Base-by-base conservation (phyloP, 1,284 basidiomycete genomes). In the Microbotryum lychnidis-dioicae region DNA sequence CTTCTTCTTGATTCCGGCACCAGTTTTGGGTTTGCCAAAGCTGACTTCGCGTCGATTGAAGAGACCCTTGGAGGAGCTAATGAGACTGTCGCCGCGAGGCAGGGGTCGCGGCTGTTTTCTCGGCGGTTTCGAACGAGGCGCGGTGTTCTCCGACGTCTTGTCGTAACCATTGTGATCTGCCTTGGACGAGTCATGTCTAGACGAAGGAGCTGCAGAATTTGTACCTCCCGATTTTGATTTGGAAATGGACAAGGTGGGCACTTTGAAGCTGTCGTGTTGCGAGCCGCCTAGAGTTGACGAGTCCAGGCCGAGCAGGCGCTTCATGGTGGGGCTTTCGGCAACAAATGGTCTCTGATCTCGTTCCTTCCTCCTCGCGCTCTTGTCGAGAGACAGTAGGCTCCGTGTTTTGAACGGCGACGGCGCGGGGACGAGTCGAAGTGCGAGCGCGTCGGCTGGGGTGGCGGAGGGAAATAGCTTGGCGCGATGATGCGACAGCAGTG, bases 271-370 rank as follows among this genome's bases (percentile, higher is more conserved):
- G 23, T 69, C 62, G 14, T 53, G 46, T 31, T 31, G 31, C 31
- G 31, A 31, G 8, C 31, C 9, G 31, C 31, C 31, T 10, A 31
- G 31, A 31, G 5, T 20, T 29, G 3, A 20, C 33, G 6, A 20
- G 44, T 20, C 23, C 46, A 27, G 33, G 47, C 42, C 49, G 48
- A 56, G 18, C 4, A 69, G 49, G 7, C 67, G 56, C 48, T 66
- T 66, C 67, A 69, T 69, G 5, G 67, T 69, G 23, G 67, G 67
- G 25, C 67, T 69, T 21, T 66, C 60, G 9, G 65, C 50, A n/a
- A 67, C 53, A 31, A 53, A 31, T 18, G 45, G 51, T 20, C 42
- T 57, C 4, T 61, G 63, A 12, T 57, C n/a, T 9, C 37, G 21
- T 16, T 63, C 52, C 4, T 54, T 59, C 2, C 53, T 48, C 0